Base-by-base conservation (phyloP, 768 basidiomycete species). In the Austroboletus eburneus region DNA sequence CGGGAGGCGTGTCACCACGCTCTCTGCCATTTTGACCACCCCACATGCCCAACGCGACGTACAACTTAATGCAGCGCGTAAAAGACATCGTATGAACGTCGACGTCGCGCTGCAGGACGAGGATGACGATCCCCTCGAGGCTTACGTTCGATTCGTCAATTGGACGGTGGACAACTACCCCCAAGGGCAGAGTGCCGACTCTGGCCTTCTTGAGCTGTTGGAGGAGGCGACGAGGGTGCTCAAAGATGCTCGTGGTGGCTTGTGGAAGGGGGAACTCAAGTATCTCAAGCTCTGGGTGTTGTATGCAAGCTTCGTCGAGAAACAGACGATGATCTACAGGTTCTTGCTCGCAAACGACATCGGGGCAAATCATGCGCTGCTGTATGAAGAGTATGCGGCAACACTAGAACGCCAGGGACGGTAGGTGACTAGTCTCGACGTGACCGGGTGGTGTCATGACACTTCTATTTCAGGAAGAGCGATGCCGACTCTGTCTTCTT, bases 91-190 rank as follows among this genome's bases (percentile, higher is more conserved):
- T 12, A 74, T 86, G 40, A 88, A 90, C 48, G 79, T 88, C 14
- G 78, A 85, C 55, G 59, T 87, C 9, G 81, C 86, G 1, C 57
- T 89, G n/a, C 68, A 75, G 47, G 75, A 79, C 46, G 91, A 91
- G 29, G 88, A 91, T 30, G 83, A 85, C 37, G 85, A 87, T 45
- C 82, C 90, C 0, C 72, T 98, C 32, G 92, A 94, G 51, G 86
- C 89, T 1, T 95, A 93, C 57, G 83, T 80, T 57, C 75, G 77
- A 50, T 83, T 97, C 54, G 85, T 98, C 42, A 78, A 87, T 42
- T 98, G 94, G 89, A 93, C 89, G 1, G 70, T 93, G 35, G 91
- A 95, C 63, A 92, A 91, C 64, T 95, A 97, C 61, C 93, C 95
- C 0, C 87, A 96, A 49, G 94, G 93, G 5, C 85, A 89, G 46